Percentiles rank a stretch among this genome's conserved stretches.
These are phyloP conservation scores for Aspergillus neotritici DNA, from an alignment of 2,329 filamentous ascomycete genomes.

Conservation along the genomic window DNA sequence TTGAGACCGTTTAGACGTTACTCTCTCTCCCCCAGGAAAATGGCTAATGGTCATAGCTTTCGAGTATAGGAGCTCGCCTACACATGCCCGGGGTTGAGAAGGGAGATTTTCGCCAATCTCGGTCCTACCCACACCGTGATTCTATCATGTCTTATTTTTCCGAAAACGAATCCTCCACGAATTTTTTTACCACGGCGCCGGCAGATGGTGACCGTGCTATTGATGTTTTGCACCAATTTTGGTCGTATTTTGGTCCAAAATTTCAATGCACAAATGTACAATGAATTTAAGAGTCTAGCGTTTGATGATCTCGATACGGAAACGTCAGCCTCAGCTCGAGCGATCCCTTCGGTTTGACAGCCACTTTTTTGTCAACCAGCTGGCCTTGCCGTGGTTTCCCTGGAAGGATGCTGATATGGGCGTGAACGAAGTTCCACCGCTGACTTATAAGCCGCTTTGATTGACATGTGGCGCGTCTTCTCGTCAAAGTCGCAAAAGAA, in stretches of 20 bases:
- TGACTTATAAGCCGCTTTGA: slow-evolving; percentile 35
- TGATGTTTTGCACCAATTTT: slow-evolving; percentile 66
- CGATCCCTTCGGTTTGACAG: slow-evolving; percentile 62
- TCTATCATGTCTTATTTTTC: slow-evolving; percentile 26
- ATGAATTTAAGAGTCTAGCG: slow-evolving; percentile 64
- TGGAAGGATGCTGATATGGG: slow-evolving; percentile 53
- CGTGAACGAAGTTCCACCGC: slow-evolving; percentile 22
- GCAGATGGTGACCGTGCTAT: slow-evolving; percentile 40
- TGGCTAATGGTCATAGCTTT: too few relatives aligned
- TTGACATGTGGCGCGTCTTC: slow-evolving; percentile 51
- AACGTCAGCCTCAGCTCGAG: slow-evolving; percentile 53
- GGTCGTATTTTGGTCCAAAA: slow-evolving; percentile 66
- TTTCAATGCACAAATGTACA: slow-evolving; percentile 71
- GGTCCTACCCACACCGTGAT: slow-evolving; percentile 3
- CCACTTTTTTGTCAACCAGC: slow-evolving; percentile 48
- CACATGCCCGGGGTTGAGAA: not conserved
- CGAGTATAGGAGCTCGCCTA: too few relatives aligned
- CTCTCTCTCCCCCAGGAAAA: too few relatives aligned
- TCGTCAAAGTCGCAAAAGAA: slow-evolving; percentile 51
- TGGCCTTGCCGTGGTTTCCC: slow-evolving; percentile 50
- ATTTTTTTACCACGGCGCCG: slow-evolving; percentile 39
- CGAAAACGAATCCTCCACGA: slow-evolving; percentile 47
- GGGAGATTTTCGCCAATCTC: not conserved
- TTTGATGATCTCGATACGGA: slow-evolving; percentile 56
- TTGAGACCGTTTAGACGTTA: too few relatives aligned